These are phyloP conservation scores for Lecanicillium sp. DNA, from an alignment of 2,329 filamentous ascomycete species.

Conservation along the genomic window DNA sequence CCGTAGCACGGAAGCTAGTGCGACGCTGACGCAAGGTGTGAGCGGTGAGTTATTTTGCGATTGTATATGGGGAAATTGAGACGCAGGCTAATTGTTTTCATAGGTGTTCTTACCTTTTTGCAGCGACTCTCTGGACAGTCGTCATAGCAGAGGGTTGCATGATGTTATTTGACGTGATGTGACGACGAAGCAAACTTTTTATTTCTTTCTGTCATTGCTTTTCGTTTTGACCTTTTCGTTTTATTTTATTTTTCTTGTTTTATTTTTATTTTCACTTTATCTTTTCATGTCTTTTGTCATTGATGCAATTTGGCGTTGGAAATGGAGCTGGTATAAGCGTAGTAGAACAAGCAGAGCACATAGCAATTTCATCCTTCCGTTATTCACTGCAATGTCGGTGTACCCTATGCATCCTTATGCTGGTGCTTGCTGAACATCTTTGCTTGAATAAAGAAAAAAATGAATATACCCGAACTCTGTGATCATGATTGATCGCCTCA, in stretches of 20 bases:
- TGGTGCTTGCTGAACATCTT: too few relatives aligned
- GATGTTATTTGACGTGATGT: constrained; percentile 1
- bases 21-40: constrained; percentile 83
- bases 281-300: background rate
- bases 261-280: constrained; percentile 1
- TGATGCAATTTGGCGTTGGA: too few relatives aligned
- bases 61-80: background rate
- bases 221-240: background rate
- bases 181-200: background rate
- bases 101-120: constrained; percentile 14
- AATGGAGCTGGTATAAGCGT: too few relatives aligned
- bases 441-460: too few relatives aligned
- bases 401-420: too few relatives aligned
- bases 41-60: constrained; percentile 54
- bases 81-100: background rate
- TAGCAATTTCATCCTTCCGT: too few relatives aligned
- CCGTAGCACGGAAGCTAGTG: constrained; percentile 78
- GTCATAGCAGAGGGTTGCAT: background rate
- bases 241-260: constrained; percentile 3
- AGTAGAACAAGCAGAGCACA: too few relatives aligned
- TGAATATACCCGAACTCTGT: too few relatives aligned
- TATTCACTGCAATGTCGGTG: too few relatives aligned
- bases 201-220: background rate
- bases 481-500: too few relatives aligned
- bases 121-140: constrained; percentile 20